Conservation (phyloP, 805 yeast genomes). For the Pichia sporocuriosa region DNA sequence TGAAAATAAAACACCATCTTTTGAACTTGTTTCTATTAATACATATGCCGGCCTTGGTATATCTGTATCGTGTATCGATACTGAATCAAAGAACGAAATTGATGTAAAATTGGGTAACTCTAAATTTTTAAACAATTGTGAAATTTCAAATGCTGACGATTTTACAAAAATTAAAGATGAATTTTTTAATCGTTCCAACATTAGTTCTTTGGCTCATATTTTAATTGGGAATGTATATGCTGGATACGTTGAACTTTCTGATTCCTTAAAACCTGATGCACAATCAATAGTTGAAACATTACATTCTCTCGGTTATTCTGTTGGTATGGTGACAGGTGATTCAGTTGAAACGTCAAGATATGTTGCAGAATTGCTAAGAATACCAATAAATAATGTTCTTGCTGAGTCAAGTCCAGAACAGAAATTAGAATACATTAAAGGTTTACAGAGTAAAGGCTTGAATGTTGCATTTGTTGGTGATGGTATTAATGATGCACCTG, state of each 20-base stretch:
- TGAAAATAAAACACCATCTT: conserved; percentile 1
- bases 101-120: conserved; percentile 49
- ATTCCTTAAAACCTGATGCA: conserved; percentile 63
- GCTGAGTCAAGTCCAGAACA: conserved; percentile 73
- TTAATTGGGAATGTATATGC: conserved; percentile 48
- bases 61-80: conserved; percentile 19
- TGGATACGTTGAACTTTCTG: conserved; percentile 66
- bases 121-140: conserved; percentile 31
- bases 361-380: conserved; percentile 63
- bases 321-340: conserved; percentile 93
- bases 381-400: conserved; percentile 56
- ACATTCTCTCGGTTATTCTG: conserved; percentile 42
- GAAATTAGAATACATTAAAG: conserved; percentile 60
- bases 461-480: conserved; percentile 90
- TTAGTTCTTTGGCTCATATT: conserved; percentile 31
- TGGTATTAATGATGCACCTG: conserved; percentile 97
- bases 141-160: conserved; percentile 19
- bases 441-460: conserved; percentile 40
- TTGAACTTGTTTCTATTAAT: conserved; percentile 30
- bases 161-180: conserved; percentile 10
- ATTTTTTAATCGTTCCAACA: conserved; percentile 9
- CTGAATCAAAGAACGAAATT: conserved; percentile 15
- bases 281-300: conserved; percentile 51
- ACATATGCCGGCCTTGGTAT: conserved; percentile 43
- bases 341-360: conserved; percentile 50